Evolutionary conservation across 2,329 filamentous ascomycete species (phyloP), one percentile per base, ranked within the genome.

Genomic region (Monilinia fructigena): DNA sequence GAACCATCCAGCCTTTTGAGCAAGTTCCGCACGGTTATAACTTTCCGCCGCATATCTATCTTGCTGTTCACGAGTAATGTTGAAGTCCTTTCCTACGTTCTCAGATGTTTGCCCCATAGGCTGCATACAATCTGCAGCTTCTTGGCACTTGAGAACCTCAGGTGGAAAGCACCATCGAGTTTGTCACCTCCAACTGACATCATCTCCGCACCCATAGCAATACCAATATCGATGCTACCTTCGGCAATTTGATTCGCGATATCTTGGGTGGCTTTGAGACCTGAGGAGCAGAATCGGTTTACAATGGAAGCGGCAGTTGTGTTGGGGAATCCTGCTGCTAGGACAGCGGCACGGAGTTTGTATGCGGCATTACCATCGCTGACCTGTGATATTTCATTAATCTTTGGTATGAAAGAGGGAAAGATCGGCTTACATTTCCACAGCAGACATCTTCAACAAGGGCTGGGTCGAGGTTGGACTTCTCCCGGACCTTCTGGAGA

Each of bases 91-190:
- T 73, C 89, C 92, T 38, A 99, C 93, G 77, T 98, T 98, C 82
- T 99, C 95, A 68, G 90, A 94, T 3, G 95, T 99, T 86, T 96
- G 96, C 28, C 95, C 95, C 95, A 99, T 99, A 72, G 94, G 91
- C 83, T 93, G 86, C 86, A 94, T 86, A 83, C 93, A 95, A 80
- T 98, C 94, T 56, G 79, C 79, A 0, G 92, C 86, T 76, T 97
- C 92, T 77, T 92, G 89, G 80, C 90, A 75, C 83, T 81, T 72
- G 81, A 91, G 81, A 68, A 98, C 87, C 70, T 89, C 87, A 70
- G 89, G 77, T 92, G 88, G 79, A 97, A 95, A 4, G 90, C 88
- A 70, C 86, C 79, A 55, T 88, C 86, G 48, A 92, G 83, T 28
- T 84, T 79, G 76, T 93, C 91, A 62, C 89, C 89, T 68, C 87